Evolutionary conservation across 768 basidiomycete species (phyloP), one percentile per base, ranked within the genome.

Genomic region (Candolleomyces efflorescens): DNA sequence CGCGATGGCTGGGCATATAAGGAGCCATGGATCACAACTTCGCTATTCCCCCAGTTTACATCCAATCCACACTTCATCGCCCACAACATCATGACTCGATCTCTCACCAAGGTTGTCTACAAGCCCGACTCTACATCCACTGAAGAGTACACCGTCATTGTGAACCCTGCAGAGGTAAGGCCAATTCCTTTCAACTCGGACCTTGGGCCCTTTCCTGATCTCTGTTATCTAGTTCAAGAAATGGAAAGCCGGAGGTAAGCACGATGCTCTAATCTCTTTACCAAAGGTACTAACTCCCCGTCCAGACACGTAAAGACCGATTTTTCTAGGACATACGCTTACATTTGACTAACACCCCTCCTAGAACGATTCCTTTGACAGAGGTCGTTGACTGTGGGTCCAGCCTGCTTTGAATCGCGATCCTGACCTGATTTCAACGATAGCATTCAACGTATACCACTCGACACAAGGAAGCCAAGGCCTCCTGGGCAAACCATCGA

Each of bases 401-500:
- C n/a, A 22, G 2, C 3, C 50, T n/a, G 17, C 5, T 18, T 44
- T 13, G 7, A 12, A 5, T 41, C 15, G 23, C 11, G 18, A 17
- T 26, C 37, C 50, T 39, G 1, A 17, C 10, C 39, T 22, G n/a
- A 54, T n/a, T 17, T 13, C 5, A n/a, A n/a, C n/a, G 17, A 10
- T 61, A 91, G 90, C 89, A 3, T 94, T 89, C 75, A 65, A 78
- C 37, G 75, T 94, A 56, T 88, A 87, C 70, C 75, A 80, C 67
- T 87, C 90, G 18, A 70, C 71, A 22, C 90, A 92, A 69, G 92
- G 92, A 12, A 70, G 80, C 4, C 91, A 94, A 71, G 93, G 92
- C n/a, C 69, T 84, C 54, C 80, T 92, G 38, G 82, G 85, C 24
- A 76, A 78, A 53, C 78, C 90, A 11, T 93, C 91, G n/a, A 84